phyloP scores from a whole-genome alignment of 2,329 filamentous ascomycete genomes.

The Exophiala viscosa region DNA sequence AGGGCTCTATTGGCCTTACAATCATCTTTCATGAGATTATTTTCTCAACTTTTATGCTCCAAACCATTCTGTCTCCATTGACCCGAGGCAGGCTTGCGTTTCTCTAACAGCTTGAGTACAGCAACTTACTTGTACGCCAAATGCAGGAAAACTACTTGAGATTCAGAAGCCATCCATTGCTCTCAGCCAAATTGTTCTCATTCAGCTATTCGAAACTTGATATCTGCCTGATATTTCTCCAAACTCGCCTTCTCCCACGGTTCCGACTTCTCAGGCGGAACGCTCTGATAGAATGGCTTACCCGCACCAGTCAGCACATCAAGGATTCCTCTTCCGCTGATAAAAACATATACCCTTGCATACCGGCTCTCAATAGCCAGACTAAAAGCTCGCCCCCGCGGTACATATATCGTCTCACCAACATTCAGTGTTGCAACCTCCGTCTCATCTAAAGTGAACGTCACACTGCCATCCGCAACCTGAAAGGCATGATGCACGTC shows the following conservation, averaged over 20 bases:
- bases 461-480: conserved; percentile 40
- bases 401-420: conserved; percentile 50
- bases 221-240: background rate
- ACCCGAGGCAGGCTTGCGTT: too few relatives aligned
- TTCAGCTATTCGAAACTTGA: too few relatives aligned
- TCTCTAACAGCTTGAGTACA: too few relatives aligned
- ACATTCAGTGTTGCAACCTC: conserved; percentile 33
- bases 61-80: too few relatives aligned
- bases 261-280: conserved; percentile 39
- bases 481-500: conserved; percentile 53
- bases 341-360: conserved; percentile 48
- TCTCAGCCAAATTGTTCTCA: too few relatives aligned
- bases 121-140: too few relatives aligned
- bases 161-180: too few relatives aligned
- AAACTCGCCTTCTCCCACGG: conserved; percentile 1
- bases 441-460: background rate
- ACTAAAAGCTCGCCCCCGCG: conserved; percentile 46
- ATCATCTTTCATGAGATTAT: too few relatives aligned
- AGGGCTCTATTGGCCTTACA: conserved; percentile 17
- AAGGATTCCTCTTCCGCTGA: conserved; percentile 50
- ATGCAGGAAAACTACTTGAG: too few relatives aligned
- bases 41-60: too few relatives aligned
- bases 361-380: conserved; percentile 46
- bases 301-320: conserved; percentile 42
- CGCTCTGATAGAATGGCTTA: conserved; percentile 32